phyloP scores from a whole-genome alignment of 1,284 basidiomycete genomes.

The Golubevia sp. region DNA sequence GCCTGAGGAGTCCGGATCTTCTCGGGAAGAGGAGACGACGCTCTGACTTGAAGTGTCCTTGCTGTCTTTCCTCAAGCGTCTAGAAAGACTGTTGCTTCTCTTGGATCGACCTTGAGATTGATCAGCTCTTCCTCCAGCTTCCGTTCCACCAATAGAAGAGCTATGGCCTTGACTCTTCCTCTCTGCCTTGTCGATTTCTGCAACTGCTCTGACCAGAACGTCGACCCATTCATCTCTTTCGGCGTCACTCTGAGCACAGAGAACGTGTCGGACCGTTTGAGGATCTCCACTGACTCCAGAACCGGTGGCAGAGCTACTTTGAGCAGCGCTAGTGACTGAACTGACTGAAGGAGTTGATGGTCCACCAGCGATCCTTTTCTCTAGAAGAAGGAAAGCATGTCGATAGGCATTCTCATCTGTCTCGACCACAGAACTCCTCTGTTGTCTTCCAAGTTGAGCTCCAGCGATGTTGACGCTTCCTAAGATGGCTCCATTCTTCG shows the following conservation, averaged over 20 bases:
- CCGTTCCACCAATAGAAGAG: background rate
- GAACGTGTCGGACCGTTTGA: constrained; percentile 44
- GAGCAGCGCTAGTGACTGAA: constrained; percentile 3
- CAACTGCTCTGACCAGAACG: constrained; percentile 42
- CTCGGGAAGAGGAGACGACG: background rate
- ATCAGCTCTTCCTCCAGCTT: background rate
- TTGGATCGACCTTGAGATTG: background rate
- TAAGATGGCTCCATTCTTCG: constrained; percentile 33
- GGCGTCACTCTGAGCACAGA: constrained; percentile 49
- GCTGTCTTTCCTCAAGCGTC: background rate
- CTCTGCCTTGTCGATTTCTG: constrained; percentile 17
- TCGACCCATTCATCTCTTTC: constrained; percentile 55
- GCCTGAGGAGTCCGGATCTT: background rate
- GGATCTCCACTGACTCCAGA: constrained; percentile 6
- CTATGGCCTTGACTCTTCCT: background rate
- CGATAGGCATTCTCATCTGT: constrained; percentile 51
- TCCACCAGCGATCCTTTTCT: constrained; percentile 16
- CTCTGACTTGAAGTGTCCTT: background rate
- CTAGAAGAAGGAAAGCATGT: constrained; percentile 52
- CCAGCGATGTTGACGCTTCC: constrained; percentile 45
- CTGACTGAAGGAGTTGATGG: background rate
- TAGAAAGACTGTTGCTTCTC: background rate
- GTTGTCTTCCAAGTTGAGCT: constrained; percentile 51
- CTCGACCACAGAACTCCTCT: constrained; percentile 27
- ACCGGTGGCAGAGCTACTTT: background rate